These are phyloP conservation scores for Xylaria sp. DNA, from an alignment of 2,329 filamentous ascomycete genomes.

Conservation along the genomic window DNA sequence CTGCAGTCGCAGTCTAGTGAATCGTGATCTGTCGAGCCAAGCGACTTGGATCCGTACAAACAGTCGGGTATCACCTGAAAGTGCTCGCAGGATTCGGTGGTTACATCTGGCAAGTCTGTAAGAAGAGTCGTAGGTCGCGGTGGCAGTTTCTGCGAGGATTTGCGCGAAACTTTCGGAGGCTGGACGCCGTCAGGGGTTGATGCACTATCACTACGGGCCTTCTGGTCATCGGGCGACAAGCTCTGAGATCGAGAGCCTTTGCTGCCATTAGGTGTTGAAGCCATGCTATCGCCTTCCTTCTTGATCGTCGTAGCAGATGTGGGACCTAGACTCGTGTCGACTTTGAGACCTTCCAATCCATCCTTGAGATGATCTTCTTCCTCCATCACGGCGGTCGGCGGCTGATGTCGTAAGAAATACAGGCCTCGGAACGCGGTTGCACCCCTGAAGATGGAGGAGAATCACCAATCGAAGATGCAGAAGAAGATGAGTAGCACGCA, in stretches of 20 bases:
- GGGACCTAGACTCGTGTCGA: constrained; percentile 51
- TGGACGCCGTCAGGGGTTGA: constrained; percentile 63
- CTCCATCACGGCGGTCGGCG: constrained; percentile 44
- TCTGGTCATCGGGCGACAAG: constrained; percentile 57
- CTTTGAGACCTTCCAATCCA: constrained; percentile 56
- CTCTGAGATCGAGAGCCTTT: constrained; percentile 56
- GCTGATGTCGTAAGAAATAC: constrained; percentile 7
- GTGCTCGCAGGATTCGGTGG: constrained; percentile 75
- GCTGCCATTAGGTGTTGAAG: constrained; percentile 54
- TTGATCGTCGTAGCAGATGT: constrained; percentile 49
- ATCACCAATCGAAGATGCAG: constrained; percentile 18
- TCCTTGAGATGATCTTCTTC: constrained; percentile 47
- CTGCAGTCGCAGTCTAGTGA: constrained; percentile 93
- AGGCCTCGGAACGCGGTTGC: constrained; percentile 20
- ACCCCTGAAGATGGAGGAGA: constrained; percentile 14
- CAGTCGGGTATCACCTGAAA: constrained; percentile 88
- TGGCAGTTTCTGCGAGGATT: constrained; percentile 75
- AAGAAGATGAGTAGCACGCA: constrained; percentile 21
- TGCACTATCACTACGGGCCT: constrained; percentile 59
- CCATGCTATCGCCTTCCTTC: constrained; percentile 53
- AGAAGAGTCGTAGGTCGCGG: constrained; percentile 74
- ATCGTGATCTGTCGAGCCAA: constrained; percentile 91
- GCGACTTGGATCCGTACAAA: constrained; percentile 88
- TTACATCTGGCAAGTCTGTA: constrained; percentile 79
- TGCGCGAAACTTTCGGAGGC: constrained; percentile 77